These are phyloP conservation scores for Pyrenochaeta sp. DNA, from an alignment of 2,329 filamentous ascomycete genomes.

Conservation along the genomic window DNA sequence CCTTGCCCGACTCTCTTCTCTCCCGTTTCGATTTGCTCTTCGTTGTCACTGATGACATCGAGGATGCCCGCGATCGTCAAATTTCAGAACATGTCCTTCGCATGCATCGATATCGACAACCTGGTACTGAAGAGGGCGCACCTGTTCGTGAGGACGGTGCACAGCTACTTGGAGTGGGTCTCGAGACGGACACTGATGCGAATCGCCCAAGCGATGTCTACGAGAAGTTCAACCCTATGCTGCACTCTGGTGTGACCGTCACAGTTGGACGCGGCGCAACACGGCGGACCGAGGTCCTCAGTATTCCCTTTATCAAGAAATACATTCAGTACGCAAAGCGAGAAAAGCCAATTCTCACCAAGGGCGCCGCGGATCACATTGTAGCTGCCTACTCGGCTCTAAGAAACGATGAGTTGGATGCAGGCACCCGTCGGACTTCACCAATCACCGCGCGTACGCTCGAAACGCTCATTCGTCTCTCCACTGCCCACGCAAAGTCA, in stretches of 20 bases:
- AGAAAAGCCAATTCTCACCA: slow-evolving; percentile 86
- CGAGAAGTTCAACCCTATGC: slow-evolving; percentile 95
- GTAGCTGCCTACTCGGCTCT: slow-evolving; percentile 89
- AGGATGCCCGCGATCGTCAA: slow-evolving; percentile 87
- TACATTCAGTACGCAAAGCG: slow-evolving; percentile 98
- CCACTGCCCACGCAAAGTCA: slow-evolving; percentile 93
- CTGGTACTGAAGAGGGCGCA: slow-evolving; percentile 91
- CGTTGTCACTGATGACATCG: slow-evolving; percentile 97
- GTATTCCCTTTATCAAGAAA: slow-evolving; percentile 98
- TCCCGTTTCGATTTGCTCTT: slow-evolving; percentile 99
- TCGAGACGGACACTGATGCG: slow-evolving; percentile 77
- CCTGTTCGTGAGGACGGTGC: slow-evolving; percentile 87
- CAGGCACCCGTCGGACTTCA: slow-evolving; percentile 90
- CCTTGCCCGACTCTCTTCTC: slow-evolving; percentile 91
- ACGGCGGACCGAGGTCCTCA: slow-evolving; percentile 85
- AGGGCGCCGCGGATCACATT: slow-evolving; percentile 91
- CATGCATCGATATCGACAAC: slow-evolving; percentile 94
- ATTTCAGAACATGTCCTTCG: slow-evolving; percentile 96
- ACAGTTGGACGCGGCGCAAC: slow-evolving; percentile 76
- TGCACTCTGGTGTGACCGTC: slow-evolving; percentile 87
- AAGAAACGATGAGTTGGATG: slow-evolving; percentile 93
- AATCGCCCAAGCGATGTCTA: slow-evolving; percentile 85
- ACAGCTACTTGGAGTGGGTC: slow-evolving; percentile 86
- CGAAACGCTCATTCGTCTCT: slow-evolving; percentile 96
- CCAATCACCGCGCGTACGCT: slow-evolving; percentile 97